phyloP scores from a whole-genome alignment of 140 eudicot species.

The Oenanthe javanica region DNA sequence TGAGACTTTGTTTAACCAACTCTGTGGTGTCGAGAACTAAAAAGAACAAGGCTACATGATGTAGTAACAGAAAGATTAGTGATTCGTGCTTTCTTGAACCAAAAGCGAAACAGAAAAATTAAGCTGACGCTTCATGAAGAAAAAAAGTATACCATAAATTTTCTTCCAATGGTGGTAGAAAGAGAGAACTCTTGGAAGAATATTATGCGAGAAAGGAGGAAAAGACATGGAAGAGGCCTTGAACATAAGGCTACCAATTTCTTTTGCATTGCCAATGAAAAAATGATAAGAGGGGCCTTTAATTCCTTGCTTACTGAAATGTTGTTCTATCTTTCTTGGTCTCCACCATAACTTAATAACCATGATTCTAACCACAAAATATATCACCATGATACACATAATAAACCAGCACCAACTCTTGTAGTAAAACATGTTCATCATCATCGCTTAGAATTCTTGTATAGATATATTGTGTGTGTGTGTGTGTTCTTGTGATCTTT shows the following conservation, averaged over 20 bases:
- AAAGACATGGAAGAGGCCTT: constrained; percentile 76
- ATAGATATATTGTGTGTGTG: neutral
- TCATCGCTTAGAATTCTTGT: neutral
- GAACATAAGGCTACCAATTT: constrained; percentile 58
- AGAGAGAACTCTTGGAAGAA: constrained; percentile 84
- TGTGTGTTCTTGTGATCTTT: neutral
- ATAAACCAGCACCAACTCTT: constrained; percentile 15
- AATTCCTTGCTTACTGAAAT: constrained; percentile 75
- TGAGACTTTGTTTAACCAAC: neutral
- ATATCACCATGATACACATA: constrained; percentile 14
- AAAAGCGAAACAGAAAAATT: neutral
- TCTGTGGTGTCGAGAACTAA: neutral
- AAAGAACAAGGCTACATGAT: constrained; percentile 7
- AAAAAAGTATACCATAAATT: constrained; percentile 49
- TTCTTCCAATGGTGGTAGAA: constrained; percentile 93
- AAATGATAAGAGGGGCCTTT: constrained; percentile 72
- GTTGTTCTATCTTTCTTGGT: constrained; percentile 66
- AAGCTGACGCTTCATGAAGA: neutral
- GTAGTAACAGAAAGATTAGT: neutral
- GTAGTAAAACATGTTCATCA: constrained; percentile 10
- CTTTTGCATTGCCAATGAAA: constrained; percentile 83
- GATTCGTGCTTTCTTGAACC: no score
- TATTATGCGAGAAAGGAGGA: constrained; percentile 76
- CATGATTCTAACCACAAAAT: constrained; percentile 28
- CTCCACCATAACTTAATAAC: constrained; percentile 63